Conservation (phyloP, 768 basidiomycete species). For the Hypholoma fasciculare region DNA sequence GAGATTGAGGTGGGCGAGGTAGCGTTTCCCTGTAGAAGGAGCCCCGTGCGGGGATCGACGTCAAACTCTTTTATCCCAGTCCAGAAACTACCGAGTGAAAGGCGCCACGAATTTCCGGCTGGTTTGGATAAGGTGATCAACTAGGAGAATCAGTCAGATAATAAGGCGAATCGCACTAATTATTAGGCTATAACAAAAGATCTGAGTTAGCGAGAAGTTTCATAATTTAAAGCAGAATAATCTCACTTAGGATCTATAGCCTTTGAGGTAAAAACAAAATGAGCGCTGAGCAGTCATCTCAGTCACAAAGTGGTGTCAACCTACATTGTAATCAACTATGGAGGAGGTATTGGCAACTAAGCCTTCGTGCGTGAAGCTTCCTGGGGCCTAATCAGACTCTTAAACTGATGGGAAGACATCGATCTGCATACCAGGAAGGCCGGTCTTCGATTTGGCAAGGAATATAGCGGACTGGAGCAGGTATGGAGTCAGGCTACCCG, state of each 20-base stretch:
- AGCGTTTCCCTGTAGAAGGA: constrained; percentile 29
- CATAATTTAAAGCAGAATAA: no score
- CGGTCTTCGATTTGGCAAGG: constrained; percentile 48
- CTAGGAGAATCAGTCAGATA: neutral
- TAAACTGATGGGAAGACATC: neutral
- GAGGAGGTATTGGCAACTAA: constrained; percentile 41
- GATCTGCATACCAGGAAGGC: constrained; percentile 31
- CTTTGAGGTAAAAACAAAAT: constrained; percentile 18
- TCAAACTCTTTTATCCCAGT: constrained; percentile 47
- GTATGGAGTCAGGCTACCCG: neutral
- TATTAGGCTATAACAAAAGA: constrained; percentile 21
- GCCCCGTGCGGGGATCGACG: constrained; percentile 39
- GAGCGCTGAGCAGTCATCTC: neutral
- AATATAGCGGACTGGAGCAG: constrained; percentile 49
- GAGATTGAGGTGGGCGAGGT: constrained; percentile 38
- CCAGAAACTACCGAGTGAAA: constrained; percentile 56
- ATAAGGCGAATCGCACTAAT: constrained; percentile 21
- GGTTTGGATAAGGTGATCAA: neutral
- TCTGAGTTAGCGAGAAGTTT: neutral
- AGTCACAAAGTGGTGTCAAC: neutral
- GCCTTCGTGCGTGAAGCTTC: constrained; percentile 44
- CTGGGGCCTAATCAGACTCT: constrained; percentile 11
- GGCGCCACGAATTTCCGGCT: constrained; percentile 44
- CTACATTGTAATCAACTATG: constrained; percentile 39
- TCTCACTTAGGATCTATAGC: constrained; percentile 53